Conservation (phyloP, 805 yeast genomes). For the Hermanozyma aechmeae region DNA sequence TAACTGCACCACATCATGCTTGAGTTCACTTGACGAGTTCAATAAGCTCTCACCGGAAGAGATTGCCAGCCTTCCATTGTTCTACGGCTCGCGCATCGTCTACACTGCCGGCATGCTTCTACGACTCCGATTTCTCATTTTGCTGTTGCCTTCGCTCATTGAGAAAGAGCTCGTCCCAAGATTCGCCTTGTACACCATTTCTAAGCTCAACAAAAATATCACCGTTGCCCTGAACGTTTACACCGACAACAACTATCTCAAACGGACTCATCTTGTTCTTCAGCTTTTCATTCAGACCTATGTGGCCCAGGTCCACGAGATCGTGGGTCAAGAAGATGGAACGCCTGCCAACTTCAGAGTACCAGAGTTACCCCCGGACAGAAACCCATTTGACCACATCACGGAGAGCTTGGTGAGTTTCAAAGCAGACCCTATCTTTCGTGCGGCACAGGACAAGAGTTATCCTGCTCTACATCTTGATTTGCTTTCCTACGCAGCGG, state of each 20-base stretch:
- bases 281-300: constrained; percentile 56
- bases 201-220: constrained; percentile 17
- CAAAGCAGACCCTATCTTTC: no score
- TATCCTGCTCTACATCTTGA: constrained; percentile 10
- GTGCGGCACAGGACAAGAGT: no score
- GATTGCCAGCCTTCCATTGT: constrained; percentile 49
- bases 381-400: no score
- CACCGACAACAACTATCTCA: constrained; percentile 38
- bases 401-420: no score
- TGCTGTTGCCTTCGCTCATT: constrained; percentile 39
- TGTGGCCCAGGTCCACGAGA: constrained; percentile 39
- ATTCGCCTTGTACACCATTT: constrained; percentile 28
- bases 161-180: constrained; percentile 40
- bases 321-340: constrained; percentile 16
- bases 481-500: constrained; percentile 11
- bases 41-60: constrained; percentile 33
- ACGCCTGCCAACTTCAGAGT: constrained; percentile 14
- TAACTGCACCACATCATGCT: constrained; percentile 45
- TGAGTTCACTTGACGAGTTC: constrained; percentile 40
- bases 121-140: constrained; percentile 44
- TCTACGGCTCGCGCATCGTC: constrained; percentile 47
- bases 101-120: constrained; percentile 58
- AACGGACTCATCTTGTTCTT: constrained; percentile 46
- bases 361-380: no score
- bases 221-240: constrained; percentile 17